Evolutionary conservation across 164 flowering plant genomes (phyloP), one percentile per base, ranked within the genome.

Genomic region (Berberis thunbergii): DNA sequence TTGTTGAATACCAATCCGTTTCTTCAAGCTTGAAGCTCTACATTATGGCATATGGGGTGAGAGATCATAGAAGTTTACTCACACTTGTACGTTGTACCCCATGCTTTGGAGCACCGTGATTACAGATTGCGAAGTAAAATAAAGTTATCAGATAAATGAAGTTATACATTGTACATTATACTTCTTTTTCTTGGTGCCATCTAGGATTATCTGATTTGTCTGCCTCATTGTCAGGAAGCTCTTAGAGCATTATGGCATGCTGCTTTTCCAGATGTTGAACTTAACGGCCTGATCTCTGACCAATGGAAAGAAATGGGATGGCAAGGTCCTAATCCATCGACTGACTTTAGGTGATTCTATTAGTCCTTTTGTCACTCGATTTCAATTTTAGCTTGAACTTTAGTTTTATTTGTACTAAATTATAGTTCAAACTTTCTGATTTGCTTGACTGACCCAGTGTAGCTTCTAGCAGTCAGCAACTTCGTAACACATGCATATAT

Each of bases 231-330:
- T 42, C 81, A 94, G 99, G 95, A 84, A 80, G 79, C 99, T 68
- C 83, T 94, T 10, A 77, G 62, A 76, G 80, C 83, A 40, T 72
- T 94, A 70, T 94, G 99, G 99, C 45, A 55, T 68, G 73, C 78
- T 63, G 84, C 96, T 42, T 94, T 79, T 79, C 99, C 97, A 64
- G 62, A 87, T 76, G 73, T 75, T 71, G 67, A 70, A 64, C 86
- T 94, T 57, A 78, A 63, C 70, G 87, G 93, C 45, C 55, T 91
- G 76, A 83, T 94, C 53, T 88, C 99, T 46, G 96, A 91, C 54
- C 99, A 94, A 67, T 94, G 99, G 99, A 94, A 94, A 78, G 93
- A 91, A 6, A 91, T 94, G 99, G 99, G 99, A 43, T 94, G 99
- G 99, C 99, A 94, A 78, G 99, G 99, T 64, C 73, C 85, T 64